These are phyloP conservation scores for Isoetes taiwanensis DNA, from an alignment of 75 land plant genomes.

Conservation along the genomic window DNA sequence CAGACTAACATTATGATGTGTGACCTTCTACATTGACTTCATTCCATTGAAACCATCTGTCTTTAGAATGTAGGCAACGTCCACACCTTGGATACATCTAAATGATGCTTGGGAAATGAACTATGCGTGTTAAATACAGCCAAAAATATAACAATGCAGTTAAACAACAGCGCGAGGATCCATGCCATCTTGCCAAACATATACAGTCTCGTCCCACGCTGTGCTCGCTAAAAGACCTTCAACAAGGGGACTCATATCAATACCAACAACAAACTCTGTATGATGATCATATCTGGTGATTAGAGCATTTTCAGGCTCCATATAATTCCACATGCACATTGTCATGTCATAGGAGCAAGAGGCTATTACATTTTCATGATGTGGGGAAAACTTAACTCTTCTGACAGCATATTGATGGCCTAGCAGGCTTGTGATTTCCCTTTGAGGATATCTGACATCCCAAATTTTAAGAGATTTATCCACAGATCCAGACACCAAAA, in stretches of 20 bases:
- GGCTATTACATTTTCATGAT: conserved; percentile 36
- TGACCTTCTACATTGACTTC: too few species aligned
- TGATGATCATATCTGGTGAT: conserved; percentile 77
- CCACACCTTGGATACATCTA: too few species aligned
- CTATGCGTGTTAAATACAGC: too few species aligned
- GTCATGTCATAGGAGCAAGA: conserved; percentile 98
- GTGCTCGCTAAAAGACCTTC: conserved; percentile 85
- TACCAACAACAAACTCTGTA: conserved; percentile 82
- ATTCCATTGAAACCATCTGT: too few species aligned
- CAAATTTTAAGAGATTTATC: conserved; percentile 75
- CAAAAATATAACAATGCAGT: too few species aligned
- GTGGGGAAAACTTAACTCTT: conserved; percentile 79
- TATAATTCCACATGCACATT: conserved; percentile 72
- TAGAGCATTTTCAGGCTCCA: conserved; percentile 58
- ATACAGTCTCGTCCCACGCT: conserved; percentile 89
- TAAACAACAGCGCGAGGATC: conserved; percentile 71
- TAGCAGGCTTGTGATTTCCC: conserved; percentile 50
- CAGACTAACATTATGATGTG: too few species aligned
- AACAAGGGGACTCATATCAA: conserved; percentile 85
- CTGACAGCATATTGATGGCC: conserved; percentile 82
- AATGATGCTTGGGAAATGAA: too few species aligned
- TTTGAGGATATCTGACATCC: conserved; percentile 66
- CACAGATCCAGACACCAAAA: conserved; percentile 63
- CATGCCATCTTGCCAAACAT: conserved; percentile 89
- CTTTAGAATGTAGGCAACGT: too few species aligned